Evolutionary conservation across 179 eudicot species (phyloP), one percentile per base, ranked within the genome.

Genomic region (Beta macrorhiza): DNA sequence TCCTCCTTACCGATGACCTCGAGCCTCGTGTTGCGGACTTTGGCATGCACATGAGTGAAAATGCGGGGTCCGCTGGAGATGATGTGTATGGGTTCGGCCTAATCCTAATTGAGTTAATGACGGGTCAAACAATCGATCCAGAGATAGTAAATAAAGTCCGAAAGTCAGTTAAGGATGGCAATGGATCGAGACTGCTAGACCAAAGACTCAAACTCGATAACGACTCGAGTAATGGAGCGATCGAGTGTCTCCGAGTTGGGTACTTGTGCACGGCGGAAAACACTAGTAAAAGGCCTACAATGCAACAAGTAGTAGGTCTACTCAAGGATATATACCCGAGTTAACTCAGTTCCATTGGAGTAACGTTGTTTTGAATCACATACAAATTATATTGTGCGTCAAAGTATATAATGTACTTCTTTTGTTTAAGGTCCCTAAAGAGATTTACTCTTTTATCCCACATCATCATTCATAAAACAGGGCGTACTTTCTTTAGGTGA

Each of bases 271-370:
- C 98, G 58, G 97, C 99, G 15, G 99, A 97, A 82, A 72, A 67
- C 2, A 83, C 94, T 16, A 86, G 70, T 49, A 97, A 97, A 82
- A 84, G 99, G 78, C 99, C 98, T 45, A 87, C 90, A 5, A 97
- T 97, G 98, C 93, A 92, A 74, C 99, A 97, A 71, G 97, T 95
- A 17, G 88, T 97, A 56, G 99, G 98, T 25, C 78, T 93, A 83
- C 88, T 97, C 1, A 97, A 97, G 86, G 98, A 97, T 56, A 86
- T 94, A 68, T 88, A 88, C 57, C 90, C 89, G 79, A 78, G 82
- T 70, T 75, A 67, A 69, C 71, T 29, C 82, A 19, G 17, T 42
- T 42, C 32, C n/a, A 67, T 11, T 0, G 2, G 4, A 32, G 5
- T 37, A 0, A 37, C 42, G 42, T 37, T 5, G 47, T 25, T 25